Evolutionary conservation across 2,329 filamentous ascomycete genomes (phyloP), one percentile per base, ranked within the genome.

Genomic region (Neoascochyta sp.): DNA sequence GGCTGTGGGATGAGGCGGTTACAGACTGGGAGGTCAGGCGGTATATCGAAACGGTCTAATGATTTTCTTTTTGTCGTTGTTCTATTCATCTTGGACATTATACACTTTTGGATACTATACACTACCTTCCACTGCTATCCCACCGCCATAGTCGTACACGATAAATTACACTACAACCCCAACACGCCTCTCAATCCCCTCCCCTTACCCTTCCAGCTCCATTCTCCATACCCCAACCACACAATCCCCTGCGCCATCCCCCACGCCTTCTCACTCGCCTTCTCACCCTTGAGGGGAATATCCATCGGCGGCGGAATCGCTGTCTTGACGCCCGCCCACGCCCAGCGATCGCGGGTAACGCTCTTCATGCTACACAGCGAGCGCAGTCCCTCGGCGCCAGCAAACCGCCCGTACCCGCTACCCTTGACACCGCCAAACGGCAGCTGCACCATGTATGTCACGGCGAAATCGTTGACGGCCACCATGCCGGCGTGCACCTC

Each of bases 391-490:
- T 98, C 92, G 45, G 85, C 81, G 14, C 88, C 92, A 0, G 87
- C 90, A 64, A 98, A 98, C 3, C 90, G 75, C 2, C 92, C 92
- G 60, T 96, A 96, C 0, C 70, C 92, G 14, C 85, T 93, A 1
- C 88, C 90, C 35, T 78, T 80, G n/a, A 86, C 80, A 31, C 89
- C 92, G 20, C 92, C 92, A 63, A 98, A 98, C 0, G 92, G 92
- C 21, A 98, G 68, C 64, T 95, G 88, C 6, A 94, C 89, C 29
- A 90, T 87, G 58, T 98, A 98, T 63, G 81, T 95, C 16, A 80
- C 83, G 12, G 82, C 92, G 55, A 98, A 98, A 67, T 98, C 92
- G 60, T 98, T 98, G 47, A 98, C 78, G 14, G 87, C 80, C 1
- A 96, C 86, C 84, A 95, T 95, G 24, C 92, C 92, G 0, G 84